phyloP scores from a whole-genome alignment of 495 filamentous ascomycete genomes.

The Jackrogersella multiformis region DNA sequence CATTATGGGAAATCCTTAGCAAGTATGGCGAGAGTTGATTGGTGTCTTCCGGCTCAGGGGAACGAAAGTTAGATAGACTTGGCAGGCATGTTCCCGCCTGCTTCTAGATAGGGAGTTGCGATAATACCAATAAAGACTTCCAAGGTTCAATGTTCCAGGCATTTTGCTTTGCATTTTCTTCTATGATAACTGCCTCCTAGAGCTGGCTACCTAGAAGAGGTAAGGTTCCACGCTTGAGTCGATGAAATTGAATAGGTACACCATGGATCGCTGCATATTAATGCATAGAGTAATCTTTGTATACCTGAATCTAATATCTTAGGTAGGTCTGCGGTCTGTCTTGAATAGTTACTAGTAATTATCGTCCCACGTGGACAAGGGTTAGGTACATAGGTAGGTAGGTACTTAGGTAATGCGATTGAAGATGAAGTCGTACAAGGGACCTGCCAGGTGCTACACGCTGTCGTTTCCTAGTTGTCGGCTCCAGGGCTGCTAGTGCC shows the following conservation, averaged over 20 bases:
- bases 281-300: no score
- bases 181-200: background rate
- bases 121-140: slow-evolving; percentile 33
- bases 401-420: background rate
- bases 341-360: no score
- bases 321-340: no score
- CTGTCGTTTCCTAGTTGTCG: slow-evolving; percentile 12
- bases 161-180: background rate
- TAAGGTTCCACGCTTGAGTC: background rate
- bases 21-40: slow-evolving; percentile 22
- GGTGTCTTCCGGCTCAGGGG: slow-evolving; percentile 14
- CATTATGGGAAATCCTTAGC: slow-evolving; percentile 32
- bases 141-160: background rate
- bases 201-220: no score
- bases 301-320: no score
- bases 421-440: background rate
- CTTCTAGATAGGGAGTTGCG: background rate
- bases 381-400: slow-evolving; percentile 3
- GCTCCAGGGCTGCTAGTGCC: background rate
- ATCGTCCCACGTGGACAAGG: slow-evolving; percentile 39
- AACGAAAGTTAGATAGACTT: slow-evolving; percentile 29
- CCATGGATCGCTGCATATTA: background rate
- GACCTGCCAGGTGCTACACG: slow-evolving; percentile 6
- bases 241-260: background rate
- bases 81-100: slow-evolving; percentile 3